Evolutionary conservation across 805 yeast species (phyloP).

Genomic region (Priceomyces medius): DNA sequence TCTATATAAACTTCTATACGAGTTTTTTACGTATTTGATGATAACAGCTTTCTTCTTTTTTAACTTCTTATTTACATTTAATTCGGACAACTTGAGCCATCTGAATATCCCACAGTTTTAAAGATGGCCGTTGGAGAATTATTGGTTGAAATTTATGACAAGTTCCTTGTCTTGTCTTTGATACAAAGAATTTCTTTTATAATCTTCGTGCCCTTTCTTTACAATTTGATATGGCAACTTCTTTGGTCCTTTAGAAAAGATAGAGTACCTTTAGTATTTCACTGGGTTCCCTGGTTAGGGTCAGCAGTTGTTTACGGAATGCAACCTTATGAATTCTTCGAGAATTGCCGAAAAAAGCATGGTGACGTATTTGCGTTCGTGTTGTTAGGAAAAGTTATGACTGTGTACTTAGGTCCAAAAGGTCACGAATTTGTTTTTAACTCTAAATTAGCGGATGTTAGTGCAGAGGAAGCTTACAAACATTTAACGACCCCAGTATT

Average conservation of each 20-base stretch:
- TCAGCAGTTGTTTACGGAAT: constrained; percentile 86
- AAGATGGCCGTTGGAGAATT: constrained; percentile 26
- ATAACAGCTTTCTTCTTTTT: constrained; percentile 1
- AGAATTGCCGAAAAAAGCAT: constrained; percentile 69
- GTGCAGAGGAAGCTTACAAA: constrained; percentile 94
- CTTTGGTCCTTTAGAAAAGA: constrained; percentile 71
- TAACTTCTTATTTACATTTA: background rate
- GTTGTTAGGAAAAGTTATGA: constrained; percentile 86
- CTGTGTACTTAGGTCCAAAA: constrained; percentile 94
- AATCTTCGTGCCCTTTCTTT: constrained; percentile 57
- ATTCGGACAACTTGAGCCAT: background rate
- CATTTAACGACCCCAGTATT: constrained; percentile 99
- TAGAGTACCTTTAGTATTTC: constrained; percentile 85
- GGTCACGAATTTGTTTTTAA: constrained; percentile 97
- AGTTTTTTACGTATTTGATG: background rate
- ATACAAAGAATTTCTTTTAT: constrained; percentile 32
- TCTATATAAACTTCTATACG: background rate
- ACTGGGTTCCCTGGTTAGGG: constrained; percentile 96
- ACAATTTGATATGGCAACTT: constrained; percentile 65
- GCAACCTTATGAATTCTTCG: constrained; percentile 91
- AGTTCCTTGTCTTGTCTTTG: constrained; percentile 25
- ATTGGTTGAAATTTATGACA: constrained; percentile 10
- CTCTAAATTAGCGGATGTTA: constrained; percentile 83
- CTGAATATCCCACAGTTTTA: background rate
- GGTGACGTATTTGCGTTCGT: constrained; percentile 94